phyloP scores from a whole-genome alignment of 2,329 filamentous ascomycete species.

The Coniochaeta hoffmannii region DNA sequence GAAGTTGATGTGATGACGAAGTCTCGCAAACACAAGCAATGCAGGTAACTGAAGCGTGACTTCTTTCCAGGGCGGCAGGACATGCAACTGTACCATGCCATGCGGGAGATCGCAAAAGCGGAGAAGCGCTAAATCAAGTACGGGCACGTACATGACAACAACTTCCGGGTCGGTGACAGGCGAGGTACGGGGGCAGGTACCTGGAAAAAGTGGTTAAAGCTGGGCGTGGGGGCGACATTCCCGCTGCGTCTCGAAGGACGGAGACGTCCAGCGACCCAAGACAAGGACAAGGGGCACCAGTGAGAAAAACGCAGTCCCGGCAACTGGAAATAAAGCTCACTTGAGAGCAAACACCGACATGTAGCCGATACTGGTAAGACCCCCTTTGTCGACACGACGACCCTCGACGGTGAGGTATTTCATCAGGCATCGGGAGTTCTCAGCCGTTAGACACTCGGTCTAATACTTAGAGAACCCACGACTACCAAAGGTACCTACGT shows the following conservation, averaged over 20 bases:
- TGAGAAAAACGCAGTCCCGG: not conserved
- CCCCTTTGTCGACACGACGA: no score
- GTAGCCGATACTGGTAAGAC: not conserved
- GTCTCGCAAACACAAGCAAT: not conserved
- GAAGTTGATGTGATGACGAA: not conserved
- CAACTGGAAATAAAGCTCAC: not conserved
- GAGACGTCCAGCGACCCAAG: no score
- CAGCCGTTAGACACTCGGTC: no score
- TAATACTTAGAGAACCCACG: no score
- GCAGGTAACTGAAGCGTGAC: not conserved
- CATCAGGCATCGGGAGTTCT: no score
- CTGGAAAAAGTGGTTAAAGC: constrained; percentile 5
- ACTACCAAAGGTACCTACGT: no score
- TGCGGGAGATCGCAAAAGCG: constrained; percentile 3
- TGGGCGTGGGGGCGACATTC: constrained; percentile 13
- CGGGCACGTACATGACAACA: not conserved
- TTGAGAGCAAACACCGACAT: not conserved
- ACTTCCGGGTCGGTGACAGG: no score
- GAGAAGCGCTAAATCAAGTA: not conserved
- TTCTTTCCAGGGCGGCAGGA: not conserved
- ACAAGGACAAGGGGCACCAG: no score
- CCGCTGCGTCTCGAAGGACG: constrained; percentile 8
- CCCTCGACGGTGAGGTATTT: no score
- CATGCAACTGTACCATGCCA: constrained; percentile 2
- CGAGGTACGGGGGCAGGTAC: constrained; percentile 6